Conservation (phyloP, 768 basidiomycete genomes). For the Rhizopogon vesiculosus region DNA sequence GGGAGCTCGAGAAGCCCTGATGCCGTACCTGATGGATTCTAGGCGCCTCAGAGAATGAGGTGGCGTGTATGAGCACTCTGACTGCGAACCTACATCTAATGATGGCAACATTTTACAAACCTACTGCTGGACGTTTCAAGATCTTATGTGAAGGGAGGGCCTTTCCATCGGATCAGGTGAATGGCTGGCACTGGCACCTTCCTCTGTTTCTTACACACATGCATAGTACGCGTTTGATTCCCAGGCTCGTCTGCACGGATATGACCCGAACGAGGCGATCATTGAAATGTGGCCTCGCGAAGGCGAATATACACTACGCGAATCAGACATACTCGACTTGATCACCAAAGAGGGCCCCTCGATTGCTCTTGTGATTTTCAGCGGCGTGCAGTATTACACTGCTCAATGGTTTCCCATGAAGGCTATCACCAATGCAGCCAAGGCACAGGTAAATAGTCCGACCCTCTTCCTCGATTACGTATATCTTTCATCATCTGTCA, state of each 20-base stretch:
- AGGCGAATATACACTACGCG: constrained; percentile 82
- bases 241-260: constrained; percentile 79
- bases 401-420: constrained; percentile 93
- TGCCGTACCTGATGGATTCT: constrained; percentile 7
- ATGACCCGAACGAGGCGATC: constrained; percentile 67
- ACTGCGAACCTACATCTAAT: constrained; percentile 95
- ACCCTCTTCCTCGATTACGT: constrained; percentile 20
- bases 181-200: constrained; percentile 13
- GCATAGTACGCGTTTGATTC: constrained; percentile 91
- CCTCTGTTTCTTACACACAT: constrained; percentile 3
- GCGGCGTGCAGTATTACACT: constrained; percentile 96
- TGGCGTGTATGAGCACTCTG: constrained; percentile 92
- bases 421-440: constrained; percentile 76
- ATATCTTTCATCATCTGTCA: constrained; percentile 7
- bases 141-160: constrained; percentile 92
- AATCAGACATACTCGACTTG: constrained; percentile 78
- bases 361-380: constrained; percentile 90
- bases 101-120: constrained; percentile 93
- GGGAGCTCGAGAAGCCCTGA: not conserved
- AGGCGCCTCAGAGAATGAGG: constrained; percentile 88
- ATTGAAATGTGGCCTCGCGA: constrained; percentile 74
- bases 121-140: constrained; percentile 80
- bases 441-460: constrained; percentile 58
- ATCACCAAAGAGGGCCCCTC: constrained; percentile 68
- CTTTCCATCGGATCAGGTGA: constrained; percentile 94